Evolutionary conservation across 768 basidiomycete species (phyloP).

Genomic region (Rickenella mellea): DNA sequence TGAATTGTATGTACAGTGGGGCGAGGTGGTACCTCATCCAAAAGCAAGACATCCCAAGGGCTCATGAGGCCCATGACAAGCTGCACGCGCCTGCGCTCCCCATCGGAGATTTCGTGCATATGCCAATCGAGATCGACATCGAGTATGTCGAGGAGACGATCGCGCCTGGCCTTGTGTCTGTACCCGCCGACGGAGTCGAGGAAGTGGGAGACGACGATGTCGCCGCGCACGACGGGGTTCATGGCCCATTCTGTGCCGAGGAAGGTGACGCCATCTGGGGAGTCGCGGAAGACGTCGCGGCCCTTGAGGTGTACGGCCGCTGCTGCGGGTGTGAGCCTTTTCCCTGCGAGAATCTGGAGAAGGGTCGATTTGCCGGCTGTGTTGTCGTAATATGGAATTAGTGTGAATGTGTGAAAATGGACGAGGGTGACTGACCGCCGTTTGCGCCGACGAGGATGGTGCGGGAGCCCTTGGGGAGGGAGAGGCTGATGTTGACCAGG

Average conservation of each 20-base stretch:
- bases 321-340: conserved; percentile 45
- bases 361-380: conserved; percentile 93
- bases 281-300: conserved; percentile 82
- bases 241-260: conserved; percentile 97
- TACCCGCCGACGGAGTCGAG: conserved; percentile 98
- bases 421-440: conserved; percentile 55
- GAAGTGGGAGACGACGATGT: conserved; percentile 88
- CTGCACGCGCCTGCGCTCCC: conserved; percentile 88
- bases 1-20: no score
- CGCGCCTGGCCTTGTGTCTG: conserved; percentile 80
- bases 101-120: conserved; percentile 94
- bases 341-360: conserved; percentile 89
- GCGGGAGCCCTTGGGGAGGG: conserved; percentile 65
- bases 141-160: conserved; percentile 79
- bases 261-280: conserved; percentile 74
- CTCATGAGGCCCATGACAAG: conserved; percentile 94
- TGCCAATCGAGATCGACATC: conserved; percentile 96
- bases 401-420: conserved; percentile 1
- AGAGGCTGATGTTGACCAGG: conserved; percentile 54
- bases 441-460: conserved; percentile 90
- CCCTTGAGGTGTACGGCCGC: conserved; percentile 65
- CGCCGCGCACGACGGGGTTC: conserved; percentile 92
- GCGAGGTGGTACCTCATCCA: conserved; percentile 91
- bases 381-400: conserved; percentile 1
- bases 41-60: conserved; percentile 84